Evolutionary conservation across 2,329 filamentous ascomycete species (phyloP), one percentile per base, ranked within the genome.

Genomic region (Corynespora cassiicola): DNA sequence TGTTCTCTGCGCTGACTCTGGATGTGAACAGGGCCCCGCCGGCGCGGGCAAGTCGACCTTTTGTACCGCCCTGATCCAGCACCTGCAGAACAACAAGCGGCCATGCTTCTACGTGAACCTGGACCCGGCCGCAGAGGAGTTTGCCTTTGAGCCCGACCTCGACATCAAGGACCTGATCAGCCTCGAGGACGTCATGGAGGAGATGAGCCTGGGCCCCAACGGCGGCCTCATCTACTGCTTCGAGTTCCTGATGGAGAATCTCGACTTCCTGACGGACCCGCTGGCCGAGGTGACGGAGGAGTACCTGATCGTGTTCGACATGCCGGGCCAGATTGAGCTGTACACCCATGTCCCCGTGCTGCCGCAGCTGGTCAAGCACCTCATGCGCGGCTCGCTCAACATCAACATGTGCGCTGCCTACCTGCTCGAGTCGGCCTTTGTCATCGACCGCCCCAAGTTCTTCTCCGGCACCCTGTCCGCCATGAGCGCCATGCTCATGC

Each of bases 401-500:
- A 87, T 97, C 64, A 89, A 87, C 58, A 82, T 97, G 56, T 96
- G 92, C 66, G 94, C 94, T 27, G 84, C 92, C 7, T 99, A 97
- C 69, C 82, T 99, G 20, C 85, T 99, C 49, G 94, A 99, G 70
- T 89, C 90, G 9, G 96, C 91, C 7, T 99, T 97, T 66, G 87
- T 97, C 58, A 83, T 96, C 47, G 94, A 99, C 71, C 86, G 90
- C 45, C 88, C 94, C 61, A 99, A 97, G 74, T 99, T 95, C 78
- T 97, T 99, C 70, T 86, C 94, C 0, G 94, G 94, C 9, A 96
- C 94, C 0, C 76, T 99, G 44, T 94, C 88, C 64, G 94, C 94
- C 51, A 97, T 99, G 94, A 95, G 88, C 61, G 91, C 94, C 50
- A 99, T 99, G 94, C 84, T 99, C 60, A 94, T 97, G 90, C 81